Percentiles rank a stretch among this genome's conserved stretches.
Conservation (phyloP, 1,284 basidiomycete genomes). For the Earliella scabrosa region DNA sequence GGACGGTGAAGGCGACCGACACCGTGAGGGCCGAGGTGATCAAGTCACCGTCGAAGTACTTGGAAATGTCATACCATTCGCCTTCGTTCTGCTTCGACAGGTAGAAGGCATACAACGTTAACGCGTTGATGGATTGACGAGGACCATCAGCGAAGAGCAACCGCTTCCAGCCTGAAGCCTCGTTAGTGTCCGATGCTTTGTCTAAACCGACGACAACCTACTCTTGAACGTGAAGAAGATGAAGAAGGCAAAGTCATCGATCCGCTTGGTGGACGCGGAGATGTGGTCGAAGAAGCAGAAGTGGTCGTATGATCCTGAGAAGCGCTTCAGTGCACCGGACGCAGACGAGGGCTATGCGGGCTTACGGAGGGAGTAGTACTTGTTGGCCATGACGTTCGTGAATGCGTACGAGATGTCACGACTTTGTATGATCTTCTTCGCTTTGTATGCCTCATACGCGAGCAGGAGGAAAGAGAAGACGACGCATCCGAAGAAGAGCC, state of each 20-base stretch:
- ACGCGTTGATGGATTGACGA: slow-evolving; percentile 94
- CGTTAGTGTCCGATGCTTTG: slow-evolving; percentile 12
- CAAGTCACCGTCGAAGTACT: slow-evolving; percentile 71
- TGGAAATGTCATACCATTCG: slow-evolving; percentile 68
- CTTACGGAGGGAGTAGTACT: slow-evolving; percentile 92
- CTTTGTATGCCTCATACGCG: slow-evolving; percentile 91
- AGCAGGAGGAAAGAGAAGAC: slow-evolving; percentile 94
- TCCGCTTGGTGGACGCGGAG: slow-evolving; percentile 92
- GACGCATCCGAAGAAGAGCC: slow-evolving; percentile 98
- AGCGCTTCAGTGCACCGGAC: neutral
- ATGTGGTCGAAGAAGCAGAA: slow-evolving; percentile 99
- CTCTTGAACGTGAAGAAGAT: slow-evolving; percentile 99
- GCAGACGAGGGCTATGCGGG: slow-evolving; percentile 1
- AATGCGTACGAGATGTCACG: slow-evolving; percentile 97
- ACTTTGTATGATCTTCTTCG: slow-evolving; percentile 91
- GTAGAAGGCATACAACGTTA: slow-evolving; percentile 93
- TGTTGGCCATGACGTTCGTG: slow-evolving; percentile 96
- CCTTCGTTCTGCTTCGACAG: slow-evolving; percentile 73
- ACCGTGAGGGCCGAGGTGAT: slow-evolving; percentile 86
- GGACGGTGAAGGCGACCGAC: slow-evolving; percentile 89
- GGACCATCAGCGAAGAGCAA: slow-evolving; percentile 95
- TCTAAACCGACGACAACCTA: slow-evolving; percentile 39
- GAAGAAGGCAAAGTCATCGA: slow-evolving; percentile 98
- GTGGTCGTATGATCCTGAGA: slow-evolving; percentile 88
- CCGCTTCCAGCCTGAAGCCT: slow-evolving; percentile 87